Percentiles rank a stretch among this genome's conserved stretches.
Evolutionary conservation across 768 basidiomycete species (phyloP).

Genomic region (Russula virescens): DNA sequence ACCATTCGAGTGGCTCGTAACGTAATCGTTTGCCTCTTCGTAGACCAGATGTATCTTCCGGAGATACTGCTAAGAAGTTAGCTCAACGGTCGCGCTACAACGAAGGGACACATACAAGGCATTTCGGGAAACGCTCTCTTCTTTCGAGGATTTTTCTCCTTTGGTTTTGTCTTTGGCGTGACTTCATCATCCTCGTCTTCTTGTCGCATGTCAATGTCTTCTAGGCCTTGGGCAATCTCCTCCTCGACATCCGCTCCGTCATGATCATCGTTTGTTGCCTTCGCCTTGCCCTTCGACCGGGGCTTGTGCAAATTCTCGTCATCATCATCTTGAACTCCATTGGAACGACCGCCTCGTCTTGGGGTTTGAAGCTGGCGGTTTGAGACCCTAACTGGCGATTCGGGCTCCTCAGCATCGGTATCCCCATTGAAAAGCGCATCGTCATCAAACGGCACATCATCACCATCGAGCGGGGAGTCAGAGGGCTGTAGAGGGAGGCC

Average conservation of each 20-base stretch:
- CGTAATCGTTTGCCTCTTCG: slow-evolving; percentile 68
- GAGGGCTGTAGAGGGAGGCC: slow-evolving; percentile 21
- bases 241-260: slow-evolving; percentile 33
- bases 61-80: slow-evolving; percentile 24
- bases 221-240: slow-evolving; percentile 38
- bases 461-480: slow-evolving; percentile 21
- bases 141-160: slow-evolving; percentile 9
- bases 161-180: slow-evolving; percentile 21
- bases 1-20: slow-evolving; percentile 77
- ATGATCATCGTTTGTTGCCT: slow-evolving; percentile 27
- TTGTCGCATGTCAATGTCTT: slow-evolving; percentile 26
- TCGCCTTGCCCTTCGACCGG: slow-evolving; percentile 38
- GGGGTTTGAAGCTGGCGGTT: not conserved
- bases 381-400: not conserved
- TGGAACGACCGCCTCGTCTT: not conserved
- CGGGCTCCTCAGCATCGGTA: slow-evolving; percentile 29
- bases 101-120: not conserved
- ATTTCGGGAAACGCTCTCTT: slow-evolving; percentile 8
- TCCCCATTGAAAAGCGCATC: slow-evolving; percentile 24
- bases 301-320: not conserved
- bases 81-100: not conserved
- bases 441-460: slow-evolving; percentile 21
- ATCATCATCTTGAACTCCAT: not conserved
- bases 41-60: slow-evolving; percentile 40
- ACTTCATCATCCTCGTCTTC: slow-evolving; percentile 32